Evolutionary conservation across 179 eudicot species (phyloP), one percentile per base, ranked within the genome.

Genomic region (Spergularia azorica): DNA sequence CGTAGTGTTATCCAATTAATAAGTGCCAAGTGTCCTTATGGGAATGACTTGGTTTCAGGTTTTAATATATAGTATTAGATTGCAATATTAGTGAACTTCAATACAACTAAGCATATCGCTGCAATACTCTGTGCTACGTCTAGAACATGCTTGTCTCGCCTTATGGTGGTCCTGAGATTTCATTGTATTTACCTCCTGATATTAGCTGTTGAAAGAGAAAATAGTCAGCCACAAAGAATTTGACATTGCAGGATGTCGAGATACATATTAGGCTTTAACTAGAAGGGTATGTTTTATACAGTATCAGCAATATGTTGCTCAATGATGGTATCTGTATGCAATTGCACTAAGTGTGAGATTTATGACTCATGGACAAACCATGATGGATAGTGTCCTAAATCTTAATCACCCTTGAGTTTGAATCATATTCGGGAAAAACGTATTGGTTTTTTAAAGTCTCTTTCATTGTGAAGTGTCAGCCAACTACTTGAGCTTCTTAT

Each of bases 51-150:
- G n/a, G n/a, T n/a, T n/a, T n/a, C n/a, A n/a, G n/a, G n/a, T n/a
- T n/a, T n/a, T n/a, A n/a, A n/a, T n/a, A n/a, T n/a, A n/a, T n/a
- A n/a, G n/a, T n/a, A n/a, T n/a, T 82, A 52, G 32, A 18, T 77
- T 74, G 75, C 74, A 66, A 46, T 71, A 63, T 65, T 83, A 73
- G 60, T 73, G 58, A 70, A 57, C 55, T 75, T 75, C 56, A 51
- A 55, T 18, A 17, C 43, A 41, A 52, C 17, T 79, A 63, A 76
- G 17, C 69, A 72, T 67, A 46, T 73, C 3, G 65, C 73, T 56
- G 63, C 20, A 11, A 16, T 64, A 11, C 18, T 50, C 43, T 72
- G n/a, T 51, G 51, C 61, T 16, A 46, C 12, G 32, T 65, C 15
- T 50, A 69, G 67, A 41, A 17, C 9, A 41, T 38, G 59, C 12